Percentiles rank a stretch among this genome's conserved stretches.
Conservation (phyloP, 1,139 yeast genomes). For the Sugiyamaella japonica region DNA sequence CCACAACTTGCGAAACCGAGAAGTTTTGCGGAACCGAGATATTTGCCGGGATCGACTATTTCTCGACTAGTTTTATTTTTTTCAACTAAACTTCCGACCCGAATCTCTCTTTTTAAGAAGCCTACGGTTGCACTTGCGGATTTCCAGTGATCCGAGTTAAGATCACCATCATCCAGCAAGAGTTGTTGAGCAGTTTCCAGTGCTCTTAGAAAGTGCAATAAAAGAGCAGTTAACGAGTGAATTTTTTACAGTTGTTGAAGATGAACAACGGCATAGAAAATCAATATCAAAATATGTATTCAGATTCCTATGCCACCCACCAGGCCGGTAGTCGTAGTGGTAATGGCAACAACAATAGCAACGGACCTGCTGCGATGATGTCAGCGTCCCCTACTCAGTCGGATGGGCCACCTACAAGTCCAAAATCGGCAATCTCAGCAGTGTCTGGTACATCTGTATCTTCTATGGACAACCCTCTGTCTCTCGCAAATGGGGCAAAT, state of each 20-base stretch:
- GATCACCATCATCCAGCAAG: too few species aligned
- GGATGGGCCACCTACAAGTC: conserved; percentile 25
- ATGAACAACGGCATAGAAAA: background rate
- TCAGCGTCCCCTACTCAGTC: conserved; percentile 26
- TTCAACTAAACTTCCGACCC: too few species aligned
- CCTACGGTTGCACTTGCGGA: too few species aligned
- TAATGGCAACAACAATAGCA: background rate
- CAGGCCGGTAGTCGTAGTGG: background rate
- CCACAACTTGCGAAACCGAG: too few species aligned
- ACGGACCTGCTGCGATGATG: conserved; percentile 7
- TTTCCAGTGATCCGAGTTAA: too few species aligned
- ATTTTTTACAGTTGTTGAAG: too few species aligned
- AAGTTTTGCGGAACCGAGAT: too few species aligned
- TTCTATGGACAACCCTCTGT: background rate
- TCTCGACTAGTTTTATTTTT: too few species aligned
- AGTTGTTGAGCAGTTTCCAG: too few species aligned
- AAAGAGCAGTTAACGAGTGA: background rate
- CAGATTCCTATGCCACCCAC: background rate
- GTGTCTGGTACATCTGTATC: conserved; percentile 18
- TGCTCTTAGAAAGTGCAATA: too few species aligned
- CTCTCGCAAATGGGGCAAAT: background rate
- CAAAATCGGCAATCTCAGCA: conserved; percentile 21
- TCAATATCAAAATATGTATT: background rate
- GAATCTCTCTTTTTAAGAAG: too few species aligned
- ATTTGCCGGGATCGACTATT: too few species aligned